Base-by-base conservation (phyloP, 306 rosid species). In the Glycine latifolia region DNA sequence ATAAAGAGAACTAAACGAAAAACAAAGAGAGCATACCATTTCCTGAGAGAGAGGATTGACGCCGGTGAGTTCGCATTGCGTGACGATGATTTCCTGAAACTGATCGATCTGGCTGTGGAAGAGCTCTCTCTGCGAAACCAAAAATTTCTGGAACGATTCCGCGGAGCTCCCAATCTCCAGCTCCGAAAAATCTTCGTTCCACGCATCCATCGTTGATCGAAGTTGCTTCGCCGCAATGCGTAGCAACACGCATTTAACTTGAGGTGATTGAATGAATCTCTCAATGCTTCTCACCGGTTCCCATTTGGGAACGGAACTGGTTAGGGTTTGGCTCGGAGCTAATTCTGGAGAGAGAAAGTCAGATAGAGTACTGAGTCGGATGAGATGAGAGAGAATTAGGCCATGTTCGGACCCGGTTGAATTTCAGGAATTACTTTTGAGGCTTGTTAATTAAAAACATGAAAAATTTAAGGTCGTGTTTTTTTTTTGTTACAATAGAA, bases 1-100 rank as follows among this genome's bases (percentile, higher is more conserved):
- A 9, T 2, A 26, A 52, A 26, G 35, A 67, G 17, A 37, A 63
- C 16, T 35, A 35, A 35, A 35, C 39, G 2, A 35, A 35, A 35
- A 35, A 35, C 3, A 35, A 4, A 35, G 8, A 67, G 73, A 71
- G 43, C 88, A 63, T 78, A 96, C 99, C 99, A 96, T 96, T 70
- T 96, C 99, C 81, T 96, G 99, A 47, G 99, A 91, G 50, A 96
- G 97, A 84, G 99, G 99, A 89, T 96, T 96, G 84, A 89, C 94
- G 60, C 99, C 97, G 62, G 99, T 96, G 89, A 96, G 98, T 14
- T 89, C 89, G 91, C 99, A 96, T 86, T 96, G 99, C 44, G 90
- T 87, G 59, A 89, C 94, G 13, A 96, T 94, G 39, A 93, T 83
- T 80, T 69, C 87, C 82, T 92, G 97, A 73, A 96, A 85, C 90